Conservation (phyloP, 2,329 filamentous ascomycete species). For the Nothophoma quercina region DNA sequence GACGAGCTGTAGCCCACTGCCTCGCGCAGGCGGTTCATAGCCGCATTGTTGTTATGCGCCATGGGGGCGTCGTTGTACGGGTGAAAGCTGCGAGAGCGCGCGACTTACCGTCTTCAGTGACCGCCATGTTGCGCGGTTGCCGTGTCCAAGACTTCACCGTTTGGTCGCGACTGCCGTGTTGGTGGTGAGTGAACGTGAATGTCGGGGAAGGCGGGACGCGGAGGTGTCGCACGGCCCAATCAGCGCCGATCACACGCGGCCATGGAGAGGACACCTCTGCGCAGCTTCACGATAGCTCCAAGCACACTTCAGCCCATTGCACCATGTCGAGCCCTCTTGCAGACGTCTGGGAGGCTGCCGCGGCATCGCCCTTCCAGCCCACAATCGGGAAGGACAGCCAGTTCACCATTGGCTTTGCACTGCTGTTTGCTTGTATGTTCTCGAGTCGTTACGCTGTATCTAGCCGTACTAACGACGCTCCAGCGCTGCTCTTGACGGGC, state of each 20-base stretch:
- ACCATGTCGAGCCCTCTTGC: conserved; percentile 64
- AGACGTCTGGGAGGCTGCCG: conserved; percentile 92
- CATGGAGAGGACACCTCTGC: conserved; percentile 37
- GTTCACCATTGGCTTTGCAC: conserved; percentile 78
- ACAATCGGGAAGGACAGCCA: conserved; percentile 82
- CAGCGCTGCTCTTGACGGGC: conserved; percentile 73
- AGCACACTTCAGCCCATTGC: conserved; percentile 24
- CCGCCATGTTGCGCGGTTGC: conserved; percentile 39
- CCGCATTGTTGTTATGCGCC: neutral
- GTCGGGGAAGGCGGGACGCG: conserved; percentile 27
- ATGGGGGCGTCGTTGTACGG: conserved; percentile 1
- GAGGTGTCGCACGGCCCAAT: conserved; percentile 27
- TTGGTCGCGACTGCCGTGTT: conserved; percentile 16
- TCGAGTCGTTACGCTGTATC: neutral
- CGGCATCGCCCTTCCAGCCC: conserved; percentile 84
- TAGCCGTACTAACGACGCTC: conserved; percentile 31
- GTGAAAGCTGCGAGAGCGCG: neutral
- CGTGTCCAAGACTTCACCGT: conserved; percentile 1
- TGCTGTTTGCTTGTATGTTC: conserved; percentile 71
- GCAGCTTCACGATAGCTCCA: conserved; percentile 21
- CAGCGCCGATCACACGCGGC: conserved; percentile 19
- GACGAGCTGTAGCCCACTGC: conserved; percentile 33
- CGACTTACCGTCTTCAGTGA: conserved; percentile 49
- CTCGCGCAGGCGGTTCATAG: conserved; percentile 17
- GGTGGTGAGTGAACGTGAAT: conserved; percentile 11